Conservation (phyloP, 139 green algal genomes). For the Penium margaritaceum region DNA sequence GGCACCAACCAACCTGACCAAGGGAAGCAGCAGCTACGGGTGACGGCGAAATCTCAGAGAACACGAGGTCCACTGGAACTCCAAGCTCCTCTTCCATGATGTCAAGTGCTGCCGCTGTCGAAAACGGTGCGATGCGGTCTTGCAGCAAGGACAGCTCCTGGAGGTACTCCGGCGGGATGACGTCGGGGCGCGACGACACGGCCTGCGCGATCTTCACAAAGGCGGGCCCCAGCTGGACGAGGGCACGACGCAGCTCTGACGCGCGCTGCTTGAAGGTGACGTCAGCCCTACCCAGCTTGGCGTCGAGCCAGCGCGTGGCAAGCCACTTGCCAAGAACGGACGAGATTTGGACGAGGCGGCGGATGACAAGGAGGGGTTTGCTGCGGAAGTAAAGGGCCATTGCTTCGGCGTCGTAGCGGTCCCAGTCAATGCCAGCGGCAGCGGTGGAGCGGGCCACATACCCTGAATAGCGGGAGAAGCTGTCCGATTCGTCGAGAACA, state of each 20-base stretch:
- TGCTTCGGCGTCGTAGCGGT: constrained; percentile 17
- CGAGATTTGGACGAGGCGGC: constrained; percentile 23
- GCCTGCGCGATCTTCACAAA: constrained; percentile 43
- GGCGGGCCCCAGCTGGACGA: constrained; percentile 30
- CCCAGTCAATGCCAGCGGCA: not conserved
- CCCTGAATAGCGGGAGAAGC: constrained; percentile 30
- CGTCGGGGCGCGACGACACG: constrained; percentile 37
- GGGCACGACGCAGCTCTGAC: constrained; percentile 17
- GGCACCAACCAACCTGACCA: no score
- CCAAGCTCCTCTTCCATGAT: constrained; percentile 44
- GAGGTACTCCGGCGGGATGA: constrained; percentile 41
- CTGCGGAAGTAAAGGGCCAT: constrained; percentile 23
- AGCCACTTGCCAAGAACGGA: constrained; percentile 21
- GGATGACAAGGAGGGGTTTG: constrained; percentile 18
- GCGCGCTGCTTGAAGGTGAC: constrained; percentile 29
- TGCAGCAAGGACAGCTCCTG: constrained; percentile 39
- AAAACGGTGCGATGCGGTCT: constrained; percentile 40
- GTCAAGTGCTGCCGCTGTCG: constrained; percentile 21
- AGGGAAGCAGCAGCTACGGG: constrained; percentile 83
- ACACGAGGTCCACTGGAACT: constrained; percentile 59
- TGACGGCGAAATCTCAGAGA: constrained; percentile 67
- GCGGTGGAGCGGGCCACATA: constrained; percentile 20
- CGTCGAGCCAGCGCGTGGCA: constrained; percentile 30
- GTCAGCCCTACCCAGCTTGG: constrained; percentile 23
- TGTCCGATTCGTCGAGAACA: constrained; percentile 13